Evolutionary conservation across 1,139 yeast genomes (phyloP).

Genomic region (Scheffersomyces illinoinensis): DNA sequence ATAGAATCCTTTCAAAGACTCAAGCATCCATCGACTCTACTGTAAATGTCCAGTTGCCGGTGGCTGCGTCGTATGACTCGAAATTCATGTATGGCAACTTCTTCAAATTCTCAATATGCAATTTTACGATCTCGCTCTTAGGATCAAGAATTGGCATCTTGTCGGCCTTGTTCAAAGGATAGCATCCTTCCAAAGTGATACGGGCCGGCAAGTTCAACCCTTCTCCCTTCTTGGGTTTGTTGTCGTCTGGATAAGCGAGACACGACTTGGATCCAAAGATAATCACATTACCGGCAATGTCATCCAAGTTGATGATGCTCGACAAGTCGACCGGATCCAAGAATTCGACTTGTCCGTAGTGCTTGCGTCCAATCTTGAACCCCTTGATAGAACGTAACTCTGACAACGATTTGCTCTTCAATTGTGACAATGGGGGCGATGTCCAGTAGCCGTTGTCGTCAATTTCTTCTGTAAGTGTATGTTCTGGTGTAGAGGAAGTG

Average conservation of each 20-base stretch:
- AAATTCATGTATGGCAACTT: conserved; percentile 61
- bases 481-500: not conserved
- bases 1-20: not conserved
- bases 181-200: conserved; percentile 75
- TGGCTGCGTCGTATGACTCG: conserved; percentile 70
- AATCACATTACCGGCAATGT: conserved; percentile 66
- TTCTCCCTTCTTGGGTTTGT: conserved; percentile 70
- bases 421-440: conserved; percentile 68
- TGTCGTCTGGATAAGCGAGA: conserved; percentile 71
- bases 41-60: conserved; percentile 82
- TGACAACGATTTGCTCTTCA: conserved; percentile 58
- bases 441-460: conserved; percentile 80
- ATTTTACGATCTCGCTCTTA: conserved; percentile 65
- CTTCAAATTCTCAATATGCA: conserved; percentile 70
- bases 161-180: conserved; percentile 72
- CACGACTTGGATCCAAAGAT: conserved; percentile 62
- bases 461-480: conserved; percentile 31
- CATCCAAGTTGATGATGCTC: conserved; percentile 54
- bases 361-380: conserved; percentile 78
- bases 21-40: conserved; percentile 27
- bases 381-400: conserved; percentile 65
- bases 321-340: conserved; percentile 82
- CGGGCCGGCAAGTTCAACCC: conserved; percentile 80
- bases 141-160: conserved; percentile 78
- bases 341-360: conserved; percentile 77